Conservation (phyloP, 108 stramenopile species). For the Pseudonitzschia pungens region DNA sequence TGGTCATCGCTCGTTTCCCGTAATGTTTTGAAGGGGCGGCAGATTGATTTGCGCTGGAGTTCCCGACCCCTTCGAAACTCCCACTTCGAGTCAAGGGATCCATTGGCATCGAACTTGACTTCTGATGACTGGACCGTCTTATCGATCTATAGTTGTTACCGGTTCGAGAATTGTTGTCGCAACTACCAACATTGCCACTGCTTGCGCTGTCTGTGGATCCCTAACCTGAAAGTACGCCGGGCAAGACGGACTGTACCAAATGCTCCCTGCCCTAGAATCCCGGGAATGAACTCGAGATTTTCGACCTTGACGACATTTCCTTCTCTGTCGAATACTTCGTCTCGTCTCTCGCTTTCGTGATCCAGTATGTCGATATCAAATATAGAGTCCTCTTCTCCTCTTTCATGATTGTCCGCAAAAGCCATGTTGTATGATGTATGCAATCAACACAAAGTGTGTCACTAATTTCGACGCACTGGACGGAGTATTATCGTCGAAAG, state of each 20-base stretch:
- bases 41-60: not conserved
- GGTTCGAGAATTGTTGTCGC: not conserved
- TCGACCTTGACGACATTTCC: conserved; percentile 59
- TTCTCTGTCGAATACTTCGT: conserved; percentile 52
- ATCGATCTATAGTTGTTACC: not conserved
- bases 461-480: no score
- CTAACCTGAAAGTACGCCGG: conserved; percentile 11
- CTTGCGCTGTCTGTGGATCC: not conserved
- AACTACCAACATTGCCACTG: not conserved
- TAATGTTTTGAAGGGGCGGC: not conserved
- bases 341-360: not conserved
- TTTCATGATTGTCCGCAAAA: no score
- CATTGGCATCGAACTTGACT: not conserved
- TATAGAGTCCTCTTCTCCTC: no score
- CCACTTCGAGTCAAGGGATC: not conserved
- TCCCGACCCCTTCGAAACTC: not conserved
- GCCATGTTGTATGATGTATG: no score
- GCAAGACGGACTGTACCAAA: conserved; percentile 80
- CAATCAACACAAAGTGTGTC: no score
- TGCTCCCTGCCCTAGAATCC: conserved; percentile 69
- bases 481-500: no score
- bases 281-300: conserved; percentile 57
- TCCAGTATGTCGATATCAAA: no score
- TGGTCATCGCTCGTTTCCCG: not conserved
- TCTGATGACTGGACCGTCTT: not conserved